Percentiles rank a stretch among this genome's conserved stretches.
phyloP scores from a whole-genome alignment of 352 stramenopile genomes.

The Globisporangium recalcitrans region DNA sequence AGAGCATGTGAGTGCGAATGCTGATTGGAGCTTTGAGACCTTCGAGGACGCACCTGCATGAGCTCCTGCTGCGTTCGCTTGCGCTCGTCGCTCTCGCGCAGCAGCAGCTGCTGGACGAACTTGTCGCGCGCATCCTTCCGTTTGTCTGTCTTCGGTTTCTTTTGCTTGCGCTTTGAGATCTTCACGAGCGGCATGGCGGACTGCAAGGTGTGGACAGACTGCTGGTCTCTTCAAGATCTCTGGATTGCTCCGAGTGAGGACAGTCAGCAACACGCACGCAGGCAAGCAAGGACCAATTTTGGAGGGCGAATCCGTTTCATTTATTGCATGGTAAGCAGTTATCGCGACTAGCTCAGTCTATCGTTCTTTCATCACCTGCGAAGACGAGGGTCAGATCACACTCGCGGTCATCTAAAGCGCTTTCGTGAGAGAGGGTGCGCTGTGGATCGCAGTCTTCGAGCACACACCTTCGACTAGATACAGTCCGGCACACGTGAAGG shows the following conservation, averaged over 20 bases:
- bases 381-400: too few relatives aligned
- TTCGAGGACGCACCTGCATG: conserved; percentile 25
- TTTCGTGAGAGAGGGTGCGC: too few relatives aligned
- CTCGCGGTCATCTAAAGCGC: too few relatives aligned
- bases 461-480: too few relatives aligned
- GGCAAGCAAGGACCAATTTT: too few relatives aligned
- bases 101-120: conserved; percentile 34
- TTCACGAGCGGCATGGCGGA: background rate
- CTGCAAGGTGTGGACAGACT: background rate
- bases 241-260: background rate
- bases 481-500: background rate
- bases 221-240: background rate
- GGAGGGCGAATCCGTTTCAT: too few relatives aligned
- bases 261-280: background rate
- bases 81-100: conserved; percentile 33
- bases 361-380: too few relatives aligned
- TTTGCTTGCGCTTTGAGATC: conserved; percentile 17
- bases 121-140: conserved; percentile 35
- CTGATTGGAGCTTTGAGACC: background rate
- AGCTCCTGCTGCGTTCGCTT: conserved; percentile 33
- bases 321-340: too few relatives aligned
- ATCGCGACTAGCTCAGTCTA: too few relatives aligned
- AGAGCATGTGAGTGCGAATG: background rate
- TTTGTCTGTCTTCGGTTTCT: conserved; percentile 27
- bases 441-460: too few relatives aligned